Conservation (phyloP, 2,329 filamentous ascomycete species). For the Chrysosporium queenslandicum region DNA sequence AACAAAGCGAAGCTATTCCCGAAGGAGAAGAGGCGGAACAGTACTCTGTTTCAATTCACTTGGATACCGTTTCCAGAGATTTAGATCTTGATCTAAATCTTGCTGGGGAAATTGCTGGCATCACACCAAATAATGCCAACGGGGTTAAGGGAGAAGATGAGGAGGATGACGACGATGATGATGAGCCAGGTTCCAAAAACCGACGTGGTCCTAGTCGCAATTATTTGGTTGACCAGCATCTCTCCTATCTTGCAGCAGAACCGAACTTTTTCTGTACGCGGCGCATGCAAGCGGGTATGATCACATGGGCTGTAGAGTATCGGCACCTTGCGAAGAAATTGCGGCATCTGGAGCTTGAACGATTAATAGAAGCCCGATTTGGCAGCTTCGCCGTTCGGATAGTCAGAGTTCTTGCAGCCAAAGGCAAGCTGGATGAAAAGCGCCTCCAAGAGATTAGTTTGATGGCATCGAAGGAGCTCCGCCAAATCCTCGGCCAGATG, state of each 20-base stretch:
- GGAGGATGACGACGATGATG: conserved; percentile 36
- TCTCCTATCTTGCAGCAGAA: conserved; percentile 42
- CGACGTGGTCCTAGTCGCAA: conserved; percentile 19
- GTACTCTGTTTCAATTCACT: conserved; percentile 29
- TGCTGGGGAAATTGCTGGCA: conserved; percentile 28
- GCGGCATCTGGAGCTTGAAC: conserved; percentile 69
- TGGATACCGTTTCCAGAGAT: conserved; percentile 30
- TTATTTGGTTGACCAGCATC: conserved; percentile 33
- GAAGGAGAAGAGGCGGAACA: conserved; percentile 36
- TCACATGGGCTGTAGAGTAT: conserved; percentile 79
- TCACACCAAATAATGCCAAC: conserved; percentile 23
- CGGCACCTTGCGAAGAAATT: conserved; percentile 59
- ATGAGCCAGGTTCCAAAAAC: conserved; percentile 42
- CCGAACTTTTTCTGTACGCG: conserved; percentile 32
- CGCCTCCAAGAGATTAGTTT: conserved; percentile 69
- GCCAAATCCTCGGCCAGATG: conserved; percentile 73
- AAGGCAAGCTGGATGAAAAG: conserved; percentile 93
- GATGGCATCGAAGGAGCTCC: conserved; percentile 75
- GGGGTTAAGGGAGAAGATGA: conserved; percentile 34
- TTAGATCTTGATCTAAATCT: conserved; percentile 32
- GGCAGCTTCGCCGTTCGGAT: conserved; percentile 69
- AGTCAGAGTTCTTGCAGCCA: conserved; percentile 71
- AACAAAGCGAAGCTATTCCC: conserved; percentile 29
- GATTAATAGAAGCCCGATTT: conserved; percentile 66
- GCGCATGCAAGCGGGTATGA: conserved; percentile 42